phyloP scores from a whole-genome alignment of 768 basidiomycete species.

The Phlebiopsis gigantea region DNA sequence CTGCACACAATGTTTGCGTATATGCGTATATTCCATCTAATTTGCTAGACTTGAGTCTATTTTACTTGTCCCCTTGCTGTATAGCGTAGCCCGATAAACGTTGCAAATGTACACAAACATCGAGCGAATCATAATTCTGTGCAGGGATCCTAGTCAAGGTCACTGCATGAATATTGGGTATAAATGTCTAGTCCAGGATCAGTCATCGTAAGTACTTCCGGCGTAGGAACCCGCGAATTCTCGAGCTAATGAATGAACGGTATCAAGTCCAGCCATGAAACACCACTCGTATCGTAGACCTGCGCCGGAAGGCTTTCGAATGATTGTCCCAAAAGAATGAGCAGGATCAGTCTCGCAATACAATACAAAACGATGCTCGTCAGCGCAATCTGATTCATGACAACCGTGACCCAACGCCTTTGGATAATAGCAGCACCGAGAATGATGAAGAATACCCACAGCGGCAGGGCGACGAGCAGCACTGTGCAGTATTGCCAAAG shows the following conservation, averaged over 20 bases:
- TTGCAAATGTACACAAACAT: neutral
- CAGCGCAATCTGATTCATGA: slow-evolving; percentile 14
- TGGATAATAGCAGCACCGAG: slow-evolving; percentile 13
- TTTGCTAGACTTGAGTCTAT: too few relatives aligned
- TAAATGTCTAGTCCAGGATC: neutral
- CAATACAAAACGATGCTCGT: slow-evolving; percentile 12
- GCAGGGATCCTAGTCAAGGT: neutral
- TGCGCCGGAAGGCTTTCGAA: slow-evolving; percentile 13
- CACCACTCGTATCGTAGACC: slow-evolving; percentile 6
- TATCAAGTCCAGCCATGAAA: slow-evolving; percentile 6
- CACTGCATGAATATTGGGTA: neutral
- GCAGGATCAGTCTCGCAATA: slow-evolving; percentile 10
- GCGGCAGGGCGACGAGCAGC: slow-evolving; percentile 7
- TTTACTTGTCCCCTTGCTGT: too few relatives aligned
- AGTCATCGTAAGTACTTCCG: too few relatives aligned
- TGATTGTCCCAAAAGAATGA: slow-evolving; percentile 14
- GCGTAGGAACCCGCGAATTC: neutral
- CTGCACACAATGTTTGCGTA: too few relatives aligned
- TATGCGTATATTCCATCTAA: too few relatives aligned
- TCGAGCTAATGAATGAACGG: slow-evolving; percentile 23
- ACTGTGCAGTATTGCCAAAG: slow-evolving; percentile 15
- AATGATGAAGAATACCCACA: slow-evolving; percentile 11
- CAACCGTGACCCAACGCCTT: slow-evolving; percentile 12
- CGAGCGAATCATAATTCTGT: neutral
- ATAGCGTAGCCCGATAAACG: neutral